Evolutionary conservation across 2,329 filamentous ascomycete genomes (phyloP).

Genomic region (Fusarium sp.): DNA sequence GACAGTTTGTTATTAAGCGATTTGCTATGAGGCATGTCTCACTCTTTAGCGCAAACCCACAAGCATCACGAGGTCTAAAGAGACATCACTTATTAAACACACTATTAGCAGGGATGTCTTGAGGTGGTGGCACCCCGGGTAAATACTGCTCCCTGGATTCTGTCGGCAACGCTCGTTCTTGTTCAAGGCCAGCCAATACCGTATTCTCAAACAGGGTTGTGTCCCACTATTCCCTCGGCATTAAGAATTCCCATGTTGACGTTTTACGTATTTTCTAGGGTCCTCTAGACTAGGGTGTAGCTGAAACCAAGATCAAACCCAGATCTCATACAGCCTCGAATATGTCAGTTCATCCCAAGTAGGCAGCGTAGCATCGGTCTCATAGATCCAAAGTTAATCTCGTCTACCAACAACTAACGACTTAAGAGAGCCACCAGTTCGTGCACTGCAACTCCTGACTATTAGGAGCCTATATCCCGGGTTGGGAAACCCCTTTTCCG

Average conservation of each 20-base stretch:
- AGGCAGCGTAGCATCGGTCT: accelerated
- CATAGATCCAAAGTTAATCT: accelerated
- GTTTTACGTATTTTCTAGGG: neutral
- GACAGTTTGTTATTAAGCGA: neutral
- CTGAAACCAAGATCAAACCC: neutral
- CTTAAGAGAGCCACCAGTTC: neutral
- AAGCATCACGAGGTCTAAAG: neutral
- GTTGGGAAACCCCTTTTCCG: no score
- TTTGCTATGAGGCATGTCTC: neutral
- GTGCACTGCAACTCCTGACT: neutral
- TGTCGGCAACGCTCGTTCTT: neutral
- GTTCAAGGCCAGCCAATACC: accelerated
- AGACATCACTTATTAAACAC: neutral
- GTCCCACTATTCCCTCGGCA: neutral
- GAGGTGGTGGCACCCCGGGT: neutral
- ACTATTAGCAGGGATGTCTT: neutral
- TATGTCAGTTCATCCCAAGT: neutral
- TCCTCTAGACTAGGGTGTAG: neutral
- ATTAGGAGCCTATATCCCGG: no score
- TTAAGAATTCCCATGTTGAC: neutral
- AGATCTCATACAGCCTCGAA: neutral
- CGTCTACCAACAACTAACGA: accelerated
- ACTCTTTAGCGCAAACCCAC: neutral
- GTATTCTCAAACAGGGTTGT: accelerated
- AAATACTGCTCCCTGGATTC: neutral